Evolutionary conservation across 164 flowering plant species (phyloP), one percentile per base, ranked within the genome.

Genomic region (Saururus chinensis): DNA sequence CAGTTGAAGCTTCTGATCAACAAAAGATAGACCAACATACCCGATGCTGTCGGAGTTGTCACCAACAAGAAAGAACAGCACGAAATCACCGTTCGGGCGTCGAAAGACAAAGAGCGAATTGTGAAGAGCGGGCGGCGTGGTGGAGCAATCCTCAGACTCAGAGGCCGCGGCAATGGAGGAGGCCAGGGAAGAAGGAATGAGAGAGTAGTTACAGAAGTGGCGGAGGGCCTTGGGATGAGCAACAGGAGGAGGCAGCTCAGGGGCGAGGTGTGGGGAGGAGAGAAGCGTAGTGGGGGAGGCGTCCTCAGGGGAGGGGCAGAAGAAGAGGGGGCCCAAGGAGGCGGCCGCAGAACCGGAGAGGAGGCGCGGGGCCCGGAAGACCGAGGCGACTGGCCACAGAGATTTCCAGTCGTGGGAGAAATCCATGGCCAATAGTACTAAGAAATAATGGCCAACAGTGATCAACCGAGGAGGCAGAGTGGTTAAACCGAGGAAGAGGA

Each of bases 401-500:
- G 80, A 72, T 68, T 82, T 87, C 95, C 89, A 84, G 1, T 81
- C 84, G 19, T 76, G 79, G 1, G 84, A 82, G 61, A 76, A 80
- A 2, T 82, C 75, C 87, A 84, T 76, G 9, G 45, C 16, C 26
- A 51, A 8, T 6, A 6, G 42, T 40, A 6, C 42, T 6, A 11
- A 6, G 42, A 11, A 40, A 40, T 40, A 11, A 11, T 40, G 8
- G 6, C 42, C n/a, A n/a, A n/a, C n/a, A n/a, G n/a, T n/a, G n/a
- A n/a, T n/a, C n/a, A n/a, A n/a, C n/a, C n/a, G n/a, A n/a, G n/a
- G n/a, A n/a, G n/a, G n/a, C n/a, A n/a, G n/a, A n/a, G n/a, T n/a
- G n/a, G n/a, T n/a, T n/a, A n/a, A n/a, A n/a, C n/a, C n/a, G n/a
- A n/a, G n/a, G n/a, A n/a, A n/a, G n/a, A n/a, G n/a, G n/a, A n/a